These are phyloP conservation scores for Monosporozyma yasuniensis DNA, from an alignment of 805 yeast species.

Conservation along the genomic window DNA sequence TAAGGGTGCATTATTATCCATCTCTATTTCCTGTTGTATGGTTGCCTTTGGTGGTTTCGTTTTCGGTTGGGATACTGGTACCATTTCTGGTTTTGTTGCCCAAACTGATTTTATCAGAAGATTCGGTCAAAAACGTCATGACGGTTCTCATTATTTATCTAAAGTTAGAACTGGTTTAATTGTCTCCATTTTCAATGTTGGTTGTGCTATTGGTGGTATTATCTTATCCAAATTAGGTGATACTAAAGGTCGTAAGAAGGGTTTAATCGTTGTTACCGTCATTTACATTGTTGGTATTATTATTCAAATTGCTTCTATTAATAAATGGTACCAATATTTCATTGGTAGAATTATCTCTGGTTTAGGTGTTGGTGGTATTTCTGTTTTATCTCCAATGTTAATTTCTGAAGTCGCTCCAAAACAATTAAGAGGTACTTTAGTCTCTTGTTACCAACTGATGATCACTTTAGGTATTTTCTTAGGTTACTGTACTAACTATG, in stretches of 20 bases:
- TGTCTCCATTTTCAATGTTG: slow-evolving; percentile 54
- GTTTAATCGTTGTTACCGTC: slow-evolving; percentile 49
- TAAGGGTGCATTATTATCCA: slow-evolving; percentile 22
- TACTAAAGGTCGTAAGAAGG: slow-evolving; percentile 55
- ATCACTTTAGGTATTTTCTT: slow-evolving; percentile 69
- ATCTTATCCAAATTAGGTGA: slow-evolving; percentile 52
- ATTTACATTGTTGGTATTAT: slow-evolving; percentile 60
- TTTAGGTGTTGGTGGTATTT: slow-evolving; percentile 65
- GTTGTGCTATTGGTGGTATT: slow-evolving; percentile 69
- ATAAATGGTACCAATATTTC: slow-evolving; percentile 62
- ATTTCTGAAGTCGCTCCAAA: slow-evolving; percentile 39
- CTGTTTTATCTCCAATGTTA: slow-evolving; percentile 68
- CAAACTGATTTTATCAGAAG: slow-evolving; percentile 25
- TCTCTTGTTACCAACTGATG: slow-evolving; percentile 64
- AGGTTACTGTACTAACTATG: slow-evolving; percentile 68
- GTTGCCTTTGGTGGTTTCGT: slow-evolving; percentile 73
- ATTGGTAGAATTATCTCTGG: slow-evolving; percentile 69
- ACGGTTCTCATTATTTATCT: slow-evolving; percentile 19
- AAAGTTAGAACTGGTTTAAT: slow-evolving; percentile 24
- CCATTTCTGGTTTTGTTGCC: slow-evolving; percentile 64
- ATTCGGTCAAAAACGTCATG: slow-evolving; percentile 16
- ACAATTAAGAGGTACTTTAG: slow-evolving; percentile 61
- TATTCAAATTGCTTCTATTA: slow-evolving; percentile 51
- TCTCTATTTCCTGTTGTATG: slow-evolving; percentile 29
- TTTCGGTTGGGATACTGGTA: slow-evolving; percentile 77